Evolutionary conservation across 768 basidiomycete genomes (phyloP).

Genomic region (Leccinum pellstonianum): DNA sequence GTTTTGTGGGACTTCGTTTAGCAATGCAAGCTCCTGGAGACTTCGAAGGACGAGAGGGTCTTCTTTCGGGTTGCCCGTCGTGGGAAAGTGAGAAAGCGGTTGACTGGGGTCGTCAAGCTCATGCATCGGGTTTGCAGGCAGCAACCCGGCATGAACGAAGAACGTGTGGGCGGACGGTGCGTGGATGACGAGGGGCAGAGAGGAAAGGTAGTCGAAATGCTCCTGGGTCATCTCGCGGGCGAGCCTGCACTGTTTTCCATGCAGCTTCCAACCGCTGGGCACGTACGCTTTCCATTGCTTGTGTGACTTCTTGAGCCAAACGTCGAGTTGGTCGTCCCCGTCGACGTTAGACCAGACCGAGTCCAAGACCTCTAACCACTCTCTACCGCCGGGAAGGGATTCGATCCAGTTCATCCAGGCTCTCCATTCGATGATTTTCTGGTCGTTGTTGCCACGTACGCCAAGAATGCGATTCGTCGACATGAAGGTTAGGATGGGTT

Average conservation of each 20-base stretch:
- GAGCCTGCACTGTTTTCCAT: conserved; percentile 73
- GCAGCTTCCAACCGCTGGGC: conserved; percentile 71
- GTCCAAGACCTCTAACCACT: conserved; percentile 59
- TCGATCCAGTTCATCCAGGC: conserved; percentile 82
- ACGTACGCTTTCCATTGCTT: conserved; percentile 49
- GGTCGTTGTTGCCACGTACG: conserved; percentile 94
- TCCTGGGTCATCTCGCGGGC: conserved; percentile 62
- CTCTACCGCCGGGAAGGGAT: conserved; percentile 36
- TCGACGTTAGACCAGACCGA: conserved; percentile 39
- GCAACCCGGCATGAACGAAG: conserved; percentile 81
- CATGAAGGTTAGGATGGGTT: conserved; percentile 66
- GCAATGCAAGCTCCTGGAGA: conserved; percentile 67
- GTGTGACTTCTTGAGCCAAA: conserved; percentile 40
- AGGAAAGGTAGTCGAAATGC: conserved; percentile 70
- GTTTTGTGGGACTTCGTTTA: conserved; percentile 74
- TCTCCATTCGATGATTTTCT: conserved; percentile 86
- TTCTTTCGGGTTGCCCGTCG: conserved; percentile 26
- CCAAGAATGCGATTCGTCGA: conserved; percentile 62
- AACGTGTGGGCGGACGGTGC: conserved; percentile 72
- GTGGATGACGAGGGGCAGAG: conserved; percentile 74
- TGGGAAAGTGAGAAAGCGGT: conserved; percentile 68
- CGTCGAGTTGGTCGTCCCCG: conserved; percentile 33
- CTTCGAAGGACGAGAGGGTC: conserved; percentile 39
- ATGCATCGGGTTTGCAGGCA: conserved; percentile 66
- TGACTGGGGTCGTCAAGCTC: conserved; percentile 52